phyloP scores from a whole-genome alignment of 345 rosid genomes.

The Eucalyptus cloeziana region DNA sequence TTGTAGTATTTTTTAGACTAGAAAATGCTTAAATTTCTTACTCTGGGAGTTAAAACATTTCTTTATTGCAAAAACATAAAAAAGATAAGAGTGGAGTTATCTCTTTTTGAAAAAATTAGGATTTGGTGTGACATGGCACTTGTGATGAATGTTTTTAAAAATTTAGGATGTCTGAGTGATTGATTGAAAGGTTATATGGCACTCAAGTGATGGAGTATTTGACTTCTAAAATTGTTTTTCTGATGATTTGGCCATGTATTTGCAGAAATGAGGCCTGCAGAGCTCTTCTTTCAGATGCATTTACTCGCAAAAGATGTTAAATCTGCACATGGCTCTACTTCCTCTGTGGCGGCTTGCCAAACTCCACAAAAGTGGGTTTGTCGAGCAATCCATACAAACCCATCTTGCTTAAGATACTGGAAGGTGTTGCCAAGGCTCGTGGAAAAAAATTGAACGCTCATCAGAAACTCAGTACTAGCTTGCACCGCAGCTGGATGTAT shows the following conservation, averaged over 20 bases:
- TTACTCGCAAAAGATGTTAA: slow-evolving; percentile 49
- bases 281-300: slow-evolving; percentile 88
- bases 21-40: background rate
- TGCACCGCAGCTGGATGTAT: background rate
- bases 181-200: too few species aligned
- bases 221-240: background rate
- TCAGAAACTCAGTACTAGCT: background rate
- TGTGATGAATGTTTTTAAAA: background rate
- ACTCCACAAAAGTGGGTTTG: slow-evolving; percentile 74
- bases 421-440: slow-evolving; percentile 47
- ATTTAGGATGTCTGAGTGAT: background rate
- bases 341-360: slow-evolving; percentile 40
- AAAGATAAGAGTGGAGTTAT: background rate
- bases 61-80: background rate
- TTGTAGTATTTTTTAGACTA: background rate
- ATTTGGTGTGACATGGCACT: background rate
- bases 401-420: slow-evolving; percentile 75
- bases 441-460: background rate
- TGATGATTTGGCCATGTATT: background rate
- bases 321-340: slow-evolving; percentile 12
- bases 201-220: background rate
- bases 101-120: background rate
- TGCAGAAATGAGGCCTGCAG: slow-evolving; percentile 88
- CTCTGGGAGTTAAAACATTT: background rate
- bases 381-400: slow-evolving; percentile 80